Base-by-base conservation (phyloP, 805 yeast genomes). In the Lachancea meyersii region DNA sequence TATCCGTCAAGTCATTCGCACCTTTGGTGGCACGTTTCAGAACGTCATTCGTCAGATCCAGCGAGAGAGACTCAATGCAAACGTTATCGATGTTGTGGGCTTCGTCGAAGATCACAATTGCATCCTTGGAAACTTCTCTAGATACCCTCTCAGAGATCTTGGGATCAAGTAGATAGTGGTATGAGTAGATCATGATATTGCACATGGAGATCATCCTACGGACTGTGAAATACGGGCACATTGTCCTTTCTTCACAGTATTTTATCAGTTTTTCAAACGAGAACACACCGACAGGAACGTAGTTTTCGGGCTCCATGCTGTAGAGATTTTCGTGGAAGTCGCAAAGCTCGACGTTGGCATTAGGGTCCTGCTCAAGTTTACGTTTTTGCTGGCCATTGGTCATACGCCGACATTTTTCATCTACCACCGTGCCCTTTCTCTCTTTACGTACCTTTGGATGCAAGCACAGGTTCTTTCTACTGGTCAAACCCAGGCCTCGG, bases 51-150 rank as follows among this genome's bases (percentile, higher is more conserved):
- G 97, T 93, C 49, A 93, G 68, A 59, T 93, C 97, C 38, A 93
- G 73, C 5, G 96, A 86, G 32, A 93, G 65, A 0, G 97, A 86
- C 63, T 93, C 99, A 45, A 93, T 93, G 69, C 99, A 93, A 44
- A 93, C 99, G 71, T 93, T 93, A 72, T 93, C 98, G 44, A 93
- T 93, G 66, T 93, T 93, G 64, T 93, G 99, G 37, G 98, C 98
- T 68, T 93, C 99, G 67, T 93, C 99, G 60, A 93, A 93, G 31
- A 93, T 94, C 48, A 93, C 84, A 46, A 93, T 93, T 42, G 94
- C 77, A 57, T 93, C 97, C 52, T 88, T 86, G 16, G 95, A 85
- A 39, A 93, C 74, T 58, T 93, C 97, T 49, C 75, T 78, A 4
- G 97, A 88, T 17, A 93, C 99, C 48, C 98, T 72, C 50, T 88